Evolutionary conservation across 306 rosid species (phyloP).

Genomic region (Pachyrhizus erosus): DNA sequence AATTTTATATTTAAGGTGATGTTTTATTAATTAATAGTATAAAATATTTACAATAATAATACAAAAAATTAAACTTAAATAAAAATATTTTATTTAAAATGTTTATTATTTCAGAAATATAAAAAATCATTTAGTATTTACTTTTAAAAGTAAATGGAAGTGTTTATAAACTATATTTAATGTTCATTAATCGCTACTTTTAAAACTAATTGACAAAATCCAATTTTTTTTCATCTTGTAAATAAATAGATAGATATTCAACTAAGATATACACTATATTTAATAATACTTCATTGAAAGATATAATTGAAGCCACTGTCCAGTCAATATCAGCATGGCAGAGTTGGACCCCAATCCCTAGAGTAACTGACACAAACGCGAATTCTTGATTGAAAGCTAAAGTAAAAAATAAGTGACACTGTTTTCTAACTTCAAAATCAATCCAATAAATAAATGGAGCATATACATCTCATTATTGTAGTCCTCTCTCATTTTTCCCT

Average conservation of each 20-base stretch:
- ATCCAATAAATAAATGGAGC: conserved; percentile 40
- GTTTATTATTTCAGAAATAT: neutral
- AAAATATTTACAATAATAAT: neutral
- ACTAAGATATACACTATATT: neutral
- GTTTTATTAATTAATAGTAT: neutral
- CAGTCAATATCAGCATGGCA: neutral
- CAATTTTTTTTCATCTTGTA: neutral
- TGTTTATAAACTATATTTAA: neutral
- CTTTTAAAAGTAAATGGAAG: neutral
- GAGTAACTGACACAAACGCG: neutral
- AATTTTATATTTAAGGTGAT: neutral
- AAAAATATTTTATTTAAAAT: neutral
- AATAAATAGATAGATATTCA: neutral
- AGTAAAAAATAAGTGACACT: neutral
- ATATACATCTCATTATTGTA: conserved; percentile 14
- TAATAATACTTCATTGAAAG: neutral
- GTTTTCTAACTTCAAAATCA: conserved; percentile 11
- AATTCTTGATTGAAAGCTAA: neutral
- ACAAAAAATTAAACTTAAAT: neutral
- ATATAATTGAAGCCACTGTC: conserved; percentile 1
- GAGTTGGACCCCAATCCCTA: neutral
- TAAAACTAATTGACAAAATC: neutral
- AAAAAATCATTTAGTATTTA: neutral
- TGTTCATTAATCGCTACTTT: neutral
- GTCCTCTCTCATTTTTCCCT: neutral